These are phyloP conservation scores for Fusarium sp. DNA, from an alignment of 2,329 filamentous ascomycete species.

Conservation along the genomic window DNA sequence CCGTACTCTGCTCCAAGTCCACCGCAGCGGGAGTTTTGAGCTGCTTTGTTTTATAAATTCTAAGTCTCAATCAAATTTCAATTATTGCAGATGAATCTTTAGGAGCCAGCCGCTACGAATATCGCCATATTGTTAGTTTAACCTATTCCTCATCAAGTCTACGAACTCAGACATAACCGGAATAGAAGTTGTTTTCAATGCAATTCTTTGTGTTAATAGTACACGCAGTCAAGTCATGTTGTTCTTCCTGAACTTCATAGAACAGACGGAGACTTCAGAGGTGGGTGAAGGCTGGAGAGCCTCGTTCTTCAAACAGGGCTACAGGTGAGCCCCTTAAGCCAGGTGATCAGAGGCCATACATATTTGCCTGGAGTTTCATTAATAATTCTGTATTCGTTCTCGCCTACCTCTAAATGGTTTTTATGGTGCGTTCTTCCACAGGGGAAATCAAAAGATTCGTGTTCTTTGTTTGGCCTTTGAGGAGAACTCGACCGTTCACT, in stretches of 20 bases:
- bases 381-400: background rate
- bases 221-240: background rate
- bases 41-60: background rate
- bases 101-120: background rate
- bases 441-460: background rate
- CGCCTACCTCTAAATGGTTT: background rate
- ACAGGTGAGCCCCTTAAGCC: background rate
- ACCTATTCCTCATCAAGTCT: background rate
- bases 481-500: background rate
- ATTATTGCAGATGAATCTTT: background rate
- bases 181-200: background rate
- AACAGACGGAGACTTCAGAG: background rate
- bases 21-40: background rate
- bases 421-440: background rate
- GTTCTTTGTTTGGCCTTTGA: background rate
- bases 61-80: background rate
- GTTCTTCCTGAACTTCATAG: background rate
- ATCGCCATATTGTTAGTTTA: background rate
- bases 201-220: background rate
- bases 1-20: background rate
- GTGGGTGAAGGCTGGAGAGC: background rate
- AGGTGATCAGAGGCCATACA: background rate
- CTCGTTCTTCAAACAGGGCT: background rate
- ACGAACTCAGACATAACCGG: background rate
- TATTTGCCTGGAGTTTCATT: too few species aligned